Evolutionary conservation across 306 rosid species (phyloP).

Genomic region (Quercus wislizeni): DNA sequence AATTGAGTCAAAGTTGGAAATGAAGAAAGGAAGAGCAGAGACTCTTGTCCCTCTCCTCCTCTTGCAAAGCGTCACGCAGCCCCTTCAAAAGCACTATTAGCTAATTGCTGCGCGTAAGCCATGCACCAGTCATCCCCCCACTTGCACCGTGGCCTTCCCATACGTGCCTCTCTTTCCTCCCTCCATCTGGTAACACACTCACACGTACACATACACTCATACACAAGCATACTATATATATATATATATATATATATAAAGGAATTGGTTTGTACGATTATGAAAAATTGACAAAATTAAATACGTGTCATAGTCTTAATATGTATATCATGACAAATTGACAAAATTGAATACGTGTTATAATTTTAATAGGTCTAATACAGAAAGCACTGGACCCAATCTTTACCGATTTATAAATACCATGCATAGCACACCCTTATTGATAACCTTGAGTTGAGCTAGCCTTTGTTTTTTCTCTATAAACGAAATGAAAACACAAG

Average conservation of each 20-base stretch:
- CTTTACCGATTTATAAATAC: background rate
- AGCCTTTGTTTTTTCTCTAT: background rate
- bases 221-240: background rate
- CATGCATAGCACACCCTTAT: background rate
- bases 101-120: constrained; percentile 53
- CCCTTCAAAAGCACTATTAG: constrained; percentile 21
- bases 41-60: constrained; percentile 1
- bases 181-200: constrained; percentile 36
- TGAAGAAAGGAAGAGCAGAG: background rate
- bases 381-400: too few species aligned
- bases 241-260: too few species aligned
- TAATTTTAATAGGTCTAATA: too few species aligned
- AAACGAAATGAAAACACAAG: constrained; percentile 33
- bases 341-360: too few species aligned
- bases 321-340: too few species aligned
- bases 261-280: too few species aligned
- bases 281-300: too few species aligned
- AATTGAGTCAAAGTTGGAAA: constrained; percentile 15
- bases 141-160: constrained; percentile 36
- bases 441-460: background rate
- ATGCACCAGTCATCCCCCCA: constrained; percentile 39
- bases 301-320: too few species aligned
- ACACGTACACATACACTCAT: too few species aligned
- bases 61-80: constrained; percentile 39
- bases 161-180: constrained; percentile 40